Conservation (phyloP, 768 basidiomycete genomes). For the Sarcomyxa edulis region DNA sequence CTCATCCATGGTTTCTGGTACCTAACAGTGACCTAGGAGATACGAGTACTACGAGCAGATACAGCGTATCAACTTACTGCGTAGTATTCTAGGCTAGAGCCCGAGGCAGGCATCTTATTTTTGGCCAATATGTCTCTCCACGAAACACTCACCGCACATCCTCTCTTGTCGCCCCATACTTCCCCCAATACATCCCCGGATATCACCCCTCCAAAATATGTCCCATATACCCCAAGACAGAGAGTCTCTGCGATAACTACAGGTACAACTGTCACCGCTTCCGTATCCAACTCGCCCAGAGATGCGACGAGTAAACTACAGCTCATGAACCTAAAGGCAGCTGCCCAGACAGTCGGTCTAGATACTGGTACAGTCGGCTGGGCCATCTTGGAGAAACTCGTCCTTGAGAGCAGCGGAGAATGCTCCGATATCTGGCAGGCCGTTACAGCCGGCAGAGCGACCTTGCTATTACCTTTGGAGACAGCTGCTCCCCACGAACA, state of each 20-base stretch:
- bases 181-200: conserved; percentile 21
- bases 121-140: no score
- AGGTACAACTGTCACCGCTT: conserved; percentile 42
- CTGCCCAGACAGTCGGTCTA: conserved; percentile 63
- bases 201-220: conserved; percentile 47
- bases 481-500: conserved; percentile 42
- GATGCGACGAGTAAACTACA: conserved; percentile 68
- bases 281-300: conserved; percentile 33
- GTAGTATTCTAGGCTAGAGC: no score
- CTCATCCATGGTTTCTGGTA: no score
- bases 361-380: conserved; percentile 64
- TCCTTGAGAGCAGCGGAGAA: conserved; percentile 47
- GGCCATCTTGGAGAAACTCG: conserved; percentile 72
- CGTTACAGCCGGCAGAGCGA: conserved; percentile 62
- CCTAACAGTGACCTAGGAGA: no score
- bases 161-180: conserved; percentile 47
- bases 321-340: conserved; percentile 68
- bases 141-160: conserved; percentile 59
- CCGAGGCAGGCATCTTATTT: no score
- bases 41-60: no score
- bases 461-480: conserved; percentile 57
- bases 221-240: conserved; percentile 75
- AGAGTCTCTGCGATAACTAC: conserved; percentile 42
- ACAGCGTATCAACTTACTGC: no score
- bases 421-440: conserved; percentile 70